These are phyloP conservation scores for Lenwebbia sp. DNA, from an alignment of 345 rosid species.

Conservation along the genomic window DNA sequence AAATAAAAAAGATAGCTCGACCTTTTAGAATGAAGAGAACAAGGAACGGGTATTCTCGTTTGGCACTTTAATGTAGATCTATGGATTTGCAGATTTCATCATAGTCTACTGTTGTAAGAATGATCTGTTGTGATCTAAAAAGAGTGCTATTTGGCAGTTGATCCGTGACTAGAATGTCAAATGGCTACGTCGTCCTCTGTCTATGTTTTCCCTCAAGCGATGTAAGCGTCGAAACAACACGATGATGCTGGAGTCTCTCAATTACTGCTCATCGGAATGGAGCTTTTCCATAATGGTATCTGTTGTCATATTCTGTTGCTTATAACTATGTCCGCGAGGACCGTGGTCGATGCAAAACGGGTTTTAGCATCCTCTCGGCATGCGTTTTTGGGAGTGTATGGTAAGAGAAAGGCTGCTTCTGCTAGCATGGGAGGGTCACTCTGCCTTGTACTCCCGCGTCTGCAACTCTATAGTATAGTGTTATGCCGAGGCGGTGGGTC, in stretches of 20 bases:
- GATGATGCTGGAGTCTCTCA: background rate
- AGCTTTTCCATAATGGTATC: background rate
- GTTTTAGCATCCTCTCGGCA: background rate
- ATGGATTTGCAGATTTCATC: background rate
- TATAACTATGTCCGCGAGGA: background rate
- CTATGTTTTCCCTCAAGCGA: background rate
- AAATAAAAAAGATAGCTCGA: background rate
- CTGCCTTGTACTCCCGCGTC: background rate
- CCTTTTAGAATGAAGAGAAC: background rate
- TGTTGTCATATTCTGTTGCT: background rate
- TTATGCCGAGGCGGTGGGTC: background rate
- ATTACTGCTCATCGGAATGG: background rate
- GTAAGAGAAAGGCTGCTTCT: background rate
- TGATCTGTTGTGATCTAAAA: background rate
- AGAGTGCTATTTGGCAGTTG: background rate
- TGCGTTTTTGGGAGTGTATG: background rate
- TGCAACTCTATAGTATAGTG: background rate
- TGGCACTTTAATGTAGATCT: background rate
- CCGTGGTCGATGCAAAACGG: background rate
- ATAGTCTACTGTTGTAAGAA: background rate
- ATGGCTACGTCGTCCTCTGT: background rate
- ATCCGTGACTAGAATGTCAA: background rate
- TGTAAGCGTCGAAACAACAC: background rate
- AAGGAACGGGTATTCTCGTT: background rate
- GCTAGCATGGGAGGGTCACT: background rate